Evolutionary conservation across 257 asterid genomes (phyloP), one percentile per base, ranked within the genome.

Genomic region (Henckelia pumila): DNA sequence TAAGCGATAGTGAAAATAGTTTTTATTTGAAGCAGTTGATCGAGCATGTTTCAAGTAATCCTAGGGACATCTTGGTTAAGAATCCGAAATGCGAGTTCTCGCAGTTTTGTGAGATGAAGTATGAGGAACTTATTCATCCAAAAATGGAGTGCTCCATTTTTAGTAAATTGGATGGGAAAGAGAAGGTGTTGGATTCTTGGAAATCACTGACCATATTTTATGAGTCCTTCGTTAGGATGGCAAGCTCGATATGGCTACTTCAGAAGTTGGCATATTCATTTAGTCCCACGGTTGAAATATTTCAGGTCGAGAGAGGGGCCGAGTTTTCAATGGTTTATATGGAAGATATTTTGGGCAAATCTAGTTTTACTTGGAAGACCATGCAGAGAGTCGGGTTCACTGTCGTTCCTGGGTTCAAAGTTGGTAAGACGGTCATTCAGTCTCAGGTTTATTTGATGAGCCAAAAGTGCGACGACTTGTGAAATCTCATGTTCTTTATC

Each of bases 191-290:
- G 86, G 85, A 84, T 69, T 88, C 99, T 0, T 94, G 97, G 99
- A 91, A 82, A 68, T 94, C 95, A 1, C 53, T 91, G 79, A 67
- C 82, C 26, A 86, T 86, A 67, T 94, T 94, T 71, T 89, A 83
- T 49, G 98, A 94, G 79, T 84, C 85, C 55, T 94, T 88, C 80
- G 89, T 94, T 53, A 80, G 86, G 79, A 86, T 91, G 96, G 86
- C 96, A 20, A 91, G 98, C 85, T 84, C 99, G 0, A 71, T 87
- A 60, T 94, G 99, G 99, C 77, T 87, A 77, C 93, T 91, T 56
- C 98, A 94, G 77, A 88, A 87, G 84, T 61, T 94, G 77, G 96
- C 96, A 0, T 82, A 78, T 73, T 87, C 90, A 0, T 91, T 91
- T 68, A 76, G 75, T 68, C 98, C 97, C 0, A 66, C 64, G 1